A percentile compares a stretch with the other conserved stretches of the same genome.
Evolutionary conservation across 1,284 basidiomycete genomes (phyloP).

Genomic region (Cryptococcus wingfieldii): DNA sequence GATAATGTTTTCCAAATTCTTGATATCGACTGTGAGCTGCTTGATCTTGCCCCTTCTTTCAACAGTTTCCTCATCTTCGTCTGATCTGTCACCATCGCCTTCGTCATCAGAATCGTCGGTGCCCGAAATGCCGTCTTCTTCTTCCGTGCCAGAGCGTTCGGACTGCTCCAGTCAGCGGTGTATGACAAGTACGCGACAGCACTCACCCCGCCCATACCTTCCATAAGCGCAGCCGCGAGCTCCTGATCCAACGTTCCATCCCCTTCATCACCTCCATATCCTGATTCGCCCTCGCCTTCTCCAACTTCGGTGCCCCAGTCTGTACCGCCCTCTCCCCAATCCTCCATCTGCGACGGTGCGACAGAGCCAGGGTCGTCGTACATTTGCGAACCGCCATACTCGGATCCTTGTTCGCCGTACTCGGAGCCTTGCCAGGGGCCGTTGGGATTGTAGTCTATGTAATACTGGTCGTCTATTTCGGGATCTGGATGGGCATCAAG

Average conservation of each 20-base stretch:
- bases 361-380: conserved; percentile 56
- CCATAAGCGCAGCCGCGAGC: conserved; percentile 37
- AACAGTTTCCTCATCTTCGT: conserved; percentile 61
- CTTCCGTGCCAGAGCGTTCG: conserved; percentile 37
- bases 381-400: conserved; percentile 55
- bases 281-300: conserved; percentile 43
- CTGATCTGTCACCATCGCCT: conserved; percentile 58
- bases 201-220: conserved; percentile 26
- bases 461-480: conserved; percentile 38
- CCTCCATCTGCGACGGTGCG: conserved; percentile 21
- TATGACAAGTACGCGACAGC: background rate
- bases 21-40: conserved; percentile 80
- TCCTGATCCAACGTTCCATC: conserved; percentile 31
- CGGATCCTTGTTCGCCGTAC: conserved; percentile 59
- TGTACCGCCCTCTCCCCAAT: conserved; percentile 46
- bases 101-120: conserved; percentile 65
- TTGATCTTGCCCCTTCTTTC: conserved; percentile 59
- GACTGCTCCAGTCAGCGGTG: conserved; percentile 9
- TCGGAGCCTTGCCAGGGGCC: conserved; percentile 21
- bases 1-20: conserved; percentile 81
- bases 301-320: conserved; percentile 48
- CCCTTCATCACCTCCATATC: conserved; percentile 26
- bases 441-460: conserved; percentile 38
- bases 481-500: conserved; percentile 40
- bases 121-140: conserved; percentile 57